These are phyloP conservation scores for Sporothrix protearum DNA, from an alignment of 2,329 filamentous ascomycete species.

Conservation along the genomic window DNA sequence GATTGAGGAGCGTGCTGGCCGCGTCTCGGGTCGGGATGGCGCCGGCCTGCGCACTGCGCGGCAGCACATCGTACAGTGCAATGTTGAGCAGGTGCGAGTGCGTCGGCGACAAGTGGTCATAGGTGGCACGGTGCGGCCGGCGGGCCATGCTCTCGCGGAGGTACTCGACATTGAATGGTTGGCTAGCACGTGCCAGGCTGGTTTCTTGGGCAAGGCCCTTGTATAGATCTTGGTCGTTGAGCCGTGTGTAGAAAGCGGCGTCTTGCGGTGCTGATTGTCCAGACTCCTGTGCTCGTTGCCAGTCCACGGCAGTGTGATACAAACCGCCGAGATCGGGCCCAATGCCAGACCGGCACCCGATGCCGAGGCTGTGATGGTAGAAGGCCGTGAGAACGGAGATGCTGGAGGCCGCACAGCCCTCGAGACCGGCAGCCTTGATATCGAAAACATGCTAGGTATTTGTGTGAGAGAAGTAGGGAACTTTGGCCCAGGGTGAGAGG, in stretches of 20 bases:
- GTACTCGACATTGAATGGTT: constrained; percentile 22
- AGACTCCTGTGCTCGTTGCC: neutral
- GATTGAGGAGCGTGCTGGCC: neutral
- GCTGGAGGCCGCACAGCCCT: neutral
- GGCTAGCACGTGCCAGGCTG: neutral
- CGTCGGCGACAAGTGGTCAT: constrained; percentile 52
- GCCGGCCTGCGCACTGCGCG: constrained; percentile 35
- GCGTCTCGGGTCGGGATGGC: neutral
- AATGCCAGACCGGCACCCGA: neutral
- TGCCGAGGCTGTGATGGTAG: neutral
- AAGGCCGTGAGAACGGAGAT: neutral
- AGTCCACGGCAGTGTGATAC: neutral
- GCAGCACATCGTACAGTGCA: constrained; percentile 45
- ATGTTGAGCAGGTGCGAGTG: constrained; percentile 63
- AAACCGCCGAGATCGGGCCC: neutral
- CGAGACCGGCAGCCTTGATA: neutral
- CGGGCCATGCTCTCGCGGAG: constrained; percentile 23
- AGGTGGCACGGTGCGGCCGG: constrained; percentile 37
- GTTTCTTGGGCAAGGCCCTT: neutral
- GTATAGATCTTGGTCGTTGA: neutral
- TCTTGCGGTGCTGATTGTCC: neutral
- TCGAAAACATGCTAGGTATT: neutral
- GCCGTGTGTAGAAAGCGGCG: neutral
- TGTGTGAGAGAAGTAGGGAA: neutral
- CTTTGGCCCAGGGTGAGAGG: neutral